Conservation (phyloP, 352 stramenopile species). For the Phytophthora foliorum region DNA sequence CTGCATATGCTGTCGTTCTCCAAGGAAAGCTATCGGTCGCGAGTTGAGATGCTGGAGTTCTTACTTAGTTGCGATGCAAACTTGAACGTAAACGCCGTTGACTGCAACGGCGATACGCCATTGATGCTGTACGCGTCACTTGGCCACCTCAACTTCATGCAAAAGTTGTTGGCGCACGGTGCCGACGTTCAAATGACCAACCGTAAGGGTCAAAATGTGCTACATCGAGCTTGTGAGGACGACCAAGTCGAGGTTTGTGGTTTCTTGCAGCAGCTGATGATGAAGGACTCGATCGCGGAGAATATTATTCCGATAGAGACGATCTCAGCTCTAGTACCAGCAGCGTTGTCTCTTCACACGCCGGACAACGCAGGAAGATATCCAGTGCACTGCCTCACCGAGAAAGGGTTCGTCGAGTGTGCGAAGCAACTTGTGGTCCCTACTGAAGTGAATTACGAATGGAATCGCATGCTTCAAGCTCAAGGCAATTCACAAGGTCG, state of each 20-base stretch:
- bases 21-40: conserved; percentile 50
- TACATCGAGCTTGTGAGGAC: conserved; percentile 68
- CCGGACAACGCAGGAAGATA: conserved; percentile 41
- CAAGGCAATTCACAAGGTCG: conserved; percentile 40
- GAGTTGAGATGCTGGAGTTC: conserved; percentile 66
- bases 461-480: conserved; percentile 34
- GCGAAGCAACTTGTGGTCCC: conserved; percentile 50
- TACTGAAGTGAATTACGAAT: conserved; percentile 20
- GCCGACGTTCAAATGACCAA: conserved; percentile 42
- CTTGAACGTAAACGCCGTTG: conserved; percentile 51
- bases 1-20: conserved; percentile 74
- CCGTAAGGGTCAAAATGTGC: conserved; percentile 46
- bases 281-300: conserved; percentile 27
- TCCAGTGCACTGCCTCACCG: conserved; percentile 57
- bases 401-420: conserved; percentile 65
- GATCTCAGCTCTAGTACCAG: not conserved
- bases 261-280: conserved; percentile 47
- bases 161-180: conserved; percentile 40
- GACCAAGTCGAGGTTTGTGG: conserved; percentile 71
- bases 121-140: conserved; percentile 64
- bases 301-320: conserved; percentile 7
- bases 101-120: conserved; percentile 57
- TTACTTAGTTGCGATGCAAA: conserved; percentile 44
- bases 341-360: conserved; percentile 33
- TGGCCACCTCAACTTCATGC: conserved; percentile 58